Percentiles rank a stretch among this genome's conserved stretches.
Conservation (phyloP, 176 grass and related monocot genomes). For the Eleusine indica region DNA sequence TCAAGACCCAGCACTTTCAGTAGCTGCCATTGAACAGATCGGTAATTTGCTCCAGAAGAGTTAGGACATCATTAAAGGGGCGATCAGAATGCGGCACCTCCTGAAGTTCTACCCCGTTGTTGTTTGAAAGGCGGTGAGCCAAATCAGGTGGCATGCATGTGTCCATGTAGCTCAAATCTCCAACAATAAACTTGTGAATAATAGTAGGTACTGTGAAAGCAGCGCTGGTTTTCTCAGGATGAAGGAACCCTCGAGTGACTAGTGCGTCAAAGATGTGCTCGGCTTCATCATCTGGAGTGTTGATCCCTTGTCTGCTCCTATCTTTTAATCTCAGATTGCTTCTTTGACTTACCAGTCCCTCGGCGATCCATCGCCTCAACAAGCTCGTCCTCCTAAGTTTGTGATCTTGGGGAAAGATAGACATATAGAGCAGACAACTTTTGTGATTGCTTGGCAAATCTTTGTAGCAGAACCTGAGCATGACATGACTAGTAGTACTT, state of each 20-base stretch:
- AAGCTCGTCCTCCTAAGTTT: constrained; percentile 5
- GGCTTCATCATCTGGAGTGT: neutral
- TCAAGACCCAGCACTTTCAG: constrained; percentile 44
- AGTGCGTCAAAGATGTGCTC: neutral
- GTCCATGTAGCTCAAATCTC: neutral
- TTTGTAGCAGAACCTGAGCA: constrained; percentile 13
- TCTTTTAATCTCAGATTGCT: neutral
- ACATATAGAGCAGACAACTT: constrained; percentile 31
- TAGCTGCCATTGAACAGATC: neutral
- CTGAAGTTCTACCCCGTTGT: neutral
- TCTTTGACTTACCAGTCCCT: neutral
- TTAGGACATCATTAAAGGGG: neutral
- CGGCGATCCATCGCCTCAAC: constrained; percentile 13
- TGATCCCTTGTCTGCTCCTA: neutral
- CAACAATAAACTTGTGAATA: neutral
- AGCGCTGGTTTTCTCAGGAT: neutral
- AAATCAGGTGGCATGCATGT: neutral
- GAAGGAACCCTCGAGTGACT: neutral
- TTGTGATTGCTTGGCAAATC: constrained; percentile 1
- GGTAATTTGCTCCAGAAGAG: neutral
- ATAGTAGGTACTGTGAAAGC: neutral
- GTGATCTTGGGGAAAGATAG: neutral
- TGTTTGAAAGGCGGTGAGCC: constrained; percentile 8
- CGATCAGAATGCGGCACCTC: too few species aligned
- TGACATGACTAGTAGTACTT: neutral